Conservation (phyloP, 768 basidiomycete genomes). For the Glaciozyma martinii region DNA sequence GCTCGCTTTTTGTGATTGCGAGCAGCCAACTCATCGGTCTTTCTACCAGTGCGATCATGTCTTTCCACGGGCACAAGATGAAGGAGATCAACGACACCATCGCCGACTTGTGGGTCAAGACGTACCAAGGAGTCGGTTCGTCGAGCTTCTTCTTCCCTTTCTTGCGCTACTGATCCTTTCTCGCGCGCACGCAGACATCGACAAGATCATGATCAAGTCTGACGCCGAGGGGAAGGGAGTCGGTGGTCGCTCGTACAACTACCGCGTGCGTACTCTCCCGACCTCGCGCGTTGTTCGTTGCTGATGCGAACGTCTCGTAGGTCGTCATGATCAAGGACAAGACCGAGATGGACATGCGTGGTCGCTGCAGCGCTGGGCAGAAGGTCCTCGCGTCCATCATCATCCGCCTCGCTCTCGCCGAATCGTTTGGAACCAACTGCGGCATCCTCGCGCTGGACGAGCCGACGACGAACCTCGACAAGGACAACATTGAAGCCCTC, state of each 20-base stretch:
- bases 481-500: constrained; percentile 89
- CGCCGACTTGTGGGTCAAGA: constrained; percentile 95
- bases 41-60: constrained; percentile 83
- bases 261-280: constrained; percentile 56
- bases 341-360: constrained; percentile 99
- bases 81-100: constrained; percentile 98
- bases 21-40: constrained; percentile 28
- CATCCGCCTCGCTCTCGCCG: constrained; percentile 90
- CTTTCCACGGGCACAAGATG: constrained; percentile 95
- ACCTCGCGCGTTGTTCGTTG: background rate
- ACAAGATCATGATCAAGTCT: constrained; percentile 88
- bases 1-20: background rate
- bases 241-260: constrained; percentile 87
- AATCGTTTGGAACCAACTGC: constrained; percentile 95
- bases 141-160: constrained; percentile 19
- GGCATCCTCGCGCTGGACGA: constrained; percentile 96
- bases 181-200: constrained; percentile 60
- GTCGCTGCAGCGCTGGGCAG: constrained; percentile 94
- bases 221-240: constrained; percentile 76
- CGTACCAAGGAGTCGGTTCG: constrained; percentile 93
- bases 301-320: constrained; percentile 42
- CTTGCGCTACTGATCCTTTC: background rate
- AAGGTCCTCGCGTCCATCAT: constrained; percentile 98
- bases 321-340: constrained; percentile 99
- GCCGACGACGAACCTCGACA: constrained; percentile 93